These are phyloP conservation scores for Sporothrix dimorphospora DNA, from an alignment of 2,329 filamentous ascomycete genomes.

Conservation along the genomic window DNA sequence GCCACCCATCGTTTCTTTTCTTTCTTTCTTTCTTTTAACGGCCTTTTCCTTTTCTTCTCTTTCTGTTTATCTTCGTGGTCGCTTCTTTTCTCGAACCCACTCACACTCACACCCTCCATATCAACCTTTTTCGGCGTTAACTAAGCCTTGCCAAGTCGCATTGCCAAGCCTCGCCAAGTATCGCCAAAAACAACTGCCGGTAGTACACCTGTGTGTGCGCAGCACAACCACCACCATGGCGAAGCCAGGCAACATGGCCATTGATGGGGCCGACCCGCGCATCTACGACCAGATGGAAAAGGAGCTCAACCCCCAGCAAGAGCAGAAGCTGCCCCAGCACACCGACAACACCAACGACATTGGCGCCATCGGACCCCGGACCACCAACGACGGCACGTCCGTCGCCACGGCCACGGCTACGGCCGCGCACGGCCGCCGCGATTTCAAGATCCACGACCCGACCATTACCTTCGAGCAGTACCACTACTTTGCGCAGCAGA, in stretches of 20 bases:
- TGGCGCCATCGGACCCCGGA: not conserved
- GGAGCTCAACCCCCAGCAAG: too few species aligned
- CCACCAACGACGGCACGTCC: not conserved
- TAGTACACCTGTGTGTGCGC: not conserved
- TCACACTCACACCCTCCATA: not conserved
- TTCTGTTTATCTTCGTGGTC: not conserved
- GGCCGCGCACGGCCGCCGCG: not conserved
- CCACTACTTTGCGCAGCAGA: conserved; percentile 41
- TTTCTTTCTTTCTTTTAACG: not conserved
- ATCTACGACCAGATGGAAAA: conserved; percentile 25
- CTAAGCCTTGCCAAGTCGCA: not conserved
- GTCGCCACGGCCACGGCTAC: not conserved
- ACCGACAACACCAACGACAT: not conserved
- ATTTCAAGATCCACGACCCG: conserved; percentile 36
- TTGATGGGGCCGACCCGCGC: conserved; percentile 32
- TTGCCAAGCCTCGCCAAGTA: conserved; percentile 11
- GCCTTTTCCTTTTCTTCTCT: not conserved
- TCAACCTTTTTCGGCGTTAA: too few species aligned
- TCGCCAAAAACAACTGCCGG: not conserved
- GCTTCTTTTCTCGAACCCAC: not conserved
- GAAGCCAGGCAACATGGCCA: conserved; percentile 31
- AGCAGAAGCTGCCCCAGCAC: not conserved
- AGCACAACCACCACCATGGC: conserved; percentile 25
- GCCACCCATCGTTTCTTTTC: not conserved
- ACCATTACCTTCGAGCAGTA: conserved; percentile 44